Evolutionary conservation across 495 filamentous ascomycete species (phyloP).

Genomic region (Penicillium egyptiacum): DNA sequence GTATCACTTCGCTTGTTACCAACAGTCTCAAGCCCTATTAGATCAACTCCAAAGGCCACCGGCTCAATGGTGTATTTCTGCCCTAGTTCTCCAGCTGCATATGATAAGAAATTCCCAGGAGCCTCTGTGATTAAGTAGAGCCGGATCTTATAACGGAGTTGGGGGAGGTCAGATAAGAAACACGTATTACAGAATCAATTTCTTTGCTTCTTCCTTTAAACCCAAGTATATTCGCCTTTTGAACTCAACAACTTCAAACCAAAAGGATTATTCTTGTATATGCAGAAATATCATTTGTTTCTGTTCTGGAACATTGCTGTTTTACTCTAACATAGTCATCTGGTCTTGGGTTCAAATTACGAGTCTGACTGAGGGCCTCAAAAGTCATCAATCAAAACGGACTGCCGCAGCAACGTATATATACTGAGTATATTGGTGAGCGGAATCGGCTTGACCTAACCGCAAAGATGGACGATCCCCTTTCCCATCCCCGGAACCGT

Average conservation of each 20-base stretch:
- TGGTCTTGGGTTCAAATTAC: no score
- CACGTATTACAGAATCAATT: neutral
- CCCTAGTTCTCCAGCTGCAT: neutral
- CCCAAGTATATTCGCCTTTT: neutral
- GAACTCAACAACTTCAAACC: neutral
- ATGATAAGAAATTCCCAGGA: neutral
- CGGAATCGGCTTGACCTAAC: neutral
- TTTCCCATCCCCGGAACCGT: slow-evolving; percentile 37
- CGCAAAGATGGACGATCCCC: neutral
- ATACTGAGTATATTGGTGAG: neutral
- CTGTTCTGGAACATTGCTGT: no score
- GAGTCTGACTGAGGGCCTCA: no score
- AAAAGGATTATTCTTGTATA: no score
- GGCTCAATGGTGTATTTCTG: neutral
- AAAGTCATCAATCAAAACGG: no score
- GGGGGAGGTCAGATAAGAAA: neutral
- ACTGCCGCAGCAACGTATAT: neutral
- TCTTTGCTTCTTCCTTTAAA: neutral
- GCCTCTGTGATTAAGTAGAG: neutral
- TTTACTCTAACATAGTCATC: no score
- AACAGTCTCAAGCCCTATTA: no score
- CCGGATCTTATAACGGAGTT: neutral
- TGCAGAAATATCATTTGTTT: no score
- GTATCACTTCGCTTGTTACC: no score
- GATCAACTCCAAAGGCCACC: neutral